These are phyloP conservation scores for Capniomyces stellatus DNA, from an alignment of 371 early-diverging fungal genomes.

Conservation along the genomic window DNA sequence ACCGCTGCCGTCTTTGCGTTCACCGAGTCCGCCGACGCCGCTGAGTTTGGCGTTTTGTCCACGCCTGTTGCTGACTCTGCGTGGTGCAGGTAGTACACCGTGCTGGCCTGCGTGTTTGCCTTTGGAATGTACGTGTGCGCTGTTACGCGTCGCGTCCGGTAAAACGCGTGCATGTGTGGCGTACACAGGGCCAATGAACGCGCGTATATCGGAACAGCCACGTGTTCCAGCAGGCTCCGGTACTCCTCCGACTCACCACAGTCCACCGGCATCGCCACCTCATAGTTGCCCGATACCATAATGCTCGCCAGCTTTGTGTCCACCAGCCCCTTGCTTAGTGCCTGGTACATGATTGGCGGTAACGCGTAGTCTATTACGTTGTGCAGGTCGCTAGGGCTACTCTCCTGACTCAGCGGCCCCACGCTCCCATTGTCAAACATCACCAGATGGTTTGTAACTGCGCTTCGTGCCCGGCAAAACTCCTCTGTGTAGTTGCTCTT, in stretches of 20 bases:
- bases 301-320: conserved; percentile 47
- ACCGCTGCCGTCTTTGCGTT: too few species aligned
- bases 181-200: conserved; percentile 36
- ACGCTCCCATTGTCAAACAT: conserved; percentile 48
- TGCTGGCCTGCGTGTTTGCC: conserved; percentile 14
- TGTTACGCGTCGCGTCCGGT: conserved; percentile 40
- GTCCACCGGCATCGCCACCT: conserved; percentile 56
- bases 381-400: conserved; percentile 48
- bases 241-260: conserved; percentile 67
- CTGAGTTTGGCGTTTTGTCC: neutral
- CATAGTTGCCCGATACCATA: conserved; percentile 42
- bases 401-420: conserved; percentile 42
- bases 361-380: conserved; percentile 64
- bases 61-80: conserved; percentile 1
- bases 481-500: conserved; percentile 47
- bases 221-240: conserved; percentile 31
- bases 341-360: conserved; percentile 55
- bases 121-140: conserved; percentile 23
- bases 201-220: conserved; percentile 5
- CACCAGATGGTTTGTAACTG: conserved; percentile 51
- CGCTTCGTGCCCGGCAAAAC: conserved; percentile 52
- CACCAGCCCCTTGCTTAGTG: conserved; percentile 48
- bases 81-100: neutral
- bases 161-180: conserved; percentile 43
- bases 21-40: neutral